Conservation (phyloP, 106 monocot genomes). For the Phalaenopsis equestris region DNA sequence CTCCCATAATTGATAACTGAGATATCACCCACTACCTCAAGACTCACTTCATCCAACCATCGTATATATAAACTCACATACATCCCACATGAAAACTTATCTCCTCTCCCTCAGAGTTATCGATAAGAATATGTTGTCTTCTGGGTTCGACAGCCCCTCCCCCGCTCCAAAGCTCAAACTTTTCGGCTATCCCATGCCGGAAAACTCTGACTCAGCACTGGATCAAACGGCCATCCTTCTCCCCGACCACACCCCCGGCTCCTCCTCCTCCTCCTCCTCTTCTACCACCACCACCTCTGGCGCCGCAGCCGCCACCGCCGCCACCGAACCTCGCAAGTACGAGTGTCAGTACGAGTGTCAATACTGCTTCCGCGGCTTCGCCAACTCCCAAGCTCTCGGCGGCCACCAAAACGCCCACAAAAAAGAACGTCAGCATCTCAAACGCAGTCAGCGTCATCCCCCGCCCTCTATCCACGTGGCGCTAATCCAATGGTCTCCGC, state of each 20-base stretch:
- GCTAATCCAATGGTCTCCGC: conserved; percentile 32
- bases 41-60: background rate
- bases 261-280: background rate
- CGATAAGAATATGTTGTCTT: background rate
- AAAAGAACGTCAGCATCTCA: conserved; percentile 30
- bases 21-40: no score
- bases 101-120: background rate
- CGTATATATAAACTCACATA: background rate
- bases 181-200: conserved; percentile 30
- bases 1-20: no score
- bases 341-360: conserved; percentile 62
- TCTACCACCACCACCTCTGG: no score
- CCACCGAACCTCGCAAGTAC: conserved; percentile 19
- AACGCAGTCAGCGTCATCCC: conserved; percentile 20
- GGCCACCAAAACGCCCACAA: conserved; percentile 40
- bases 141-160: background rate
- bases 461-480: conserved; percentile 13
- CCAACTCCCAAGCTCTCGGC: conserved; percentile 30
- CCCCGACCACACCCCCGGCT: background rate
- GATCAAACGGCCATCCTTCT: background rate
- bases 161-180: conserved; percentile 9
- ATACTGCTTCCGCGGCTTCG: conserved; percentile 42
- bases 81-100: background rate
- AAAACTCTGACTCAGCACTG: conserved; percentile 7
- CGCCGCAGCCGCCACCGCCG: no score